A percentile compares a stretch with the other conserved stretches of the same genome.
phyloP scores from a whole-genome alignment of 164 flowering plant genomes.

The grape (Vitis vinifera) region DNA sequence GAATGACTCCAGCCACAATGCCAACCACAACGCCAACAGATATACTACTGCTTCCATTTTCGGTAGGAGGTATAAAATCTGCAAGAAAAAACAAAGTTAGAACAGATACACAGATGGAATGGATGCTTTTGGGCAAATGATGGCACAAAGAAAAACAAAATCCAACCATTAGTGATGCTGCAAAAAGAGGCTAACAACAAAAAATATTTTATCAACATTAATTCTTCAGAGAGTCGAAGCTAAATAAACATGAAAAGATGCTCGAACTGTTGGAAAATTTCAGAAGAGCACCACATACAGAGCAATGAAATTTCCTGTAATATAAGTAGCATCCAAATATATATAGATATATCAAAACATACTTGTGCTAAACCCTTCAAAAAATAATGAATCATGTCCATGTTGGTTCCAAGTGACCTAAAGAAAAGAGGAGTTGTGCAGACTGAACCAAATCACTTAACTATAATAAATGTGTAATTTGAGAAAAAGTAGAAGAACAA shows the following conservation, averaged over 20 bases:
- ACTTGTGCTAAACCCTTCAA: no score
- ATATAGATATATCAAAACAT: no score
- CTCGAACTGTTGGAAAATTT: no score
- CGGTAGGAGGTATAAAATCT: slow-evolving; percentile 23
- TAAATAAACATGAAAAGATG: no score
- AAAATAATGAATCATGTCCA: no score
- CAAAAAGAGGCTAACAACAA: background rate
- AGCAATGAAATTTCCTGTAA: no score
- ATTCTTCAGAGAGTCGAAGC: no score
- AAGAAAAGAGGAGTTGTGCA: no score
- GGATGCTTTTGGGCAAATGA: background rate
- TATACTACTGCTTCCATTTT: slow-evolving; percentile 11
- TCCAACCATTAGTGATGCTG: background rate
- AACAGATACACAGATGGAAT: background rate
- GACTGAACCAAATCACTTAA: background rate
- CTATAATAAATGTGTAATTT: background rate
- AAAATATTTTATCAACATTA: background rate
- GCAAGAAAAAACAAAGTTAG: background rate
- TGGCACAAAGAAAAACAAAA: background rate
- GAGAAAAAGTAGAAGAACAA: no score
- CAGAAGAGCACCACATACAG: no score
- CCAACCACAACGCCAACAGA: slow-evolving; percentile 34
- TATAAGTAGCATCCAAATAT: no score
- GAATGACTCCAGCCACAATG: slow-evolving; percentile 26
- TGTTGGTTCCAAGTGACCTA: no score